Conservation (phyloP, 225 moss, liverwort and hornwort genomes). For the Anthoceros angustus region DNA sequence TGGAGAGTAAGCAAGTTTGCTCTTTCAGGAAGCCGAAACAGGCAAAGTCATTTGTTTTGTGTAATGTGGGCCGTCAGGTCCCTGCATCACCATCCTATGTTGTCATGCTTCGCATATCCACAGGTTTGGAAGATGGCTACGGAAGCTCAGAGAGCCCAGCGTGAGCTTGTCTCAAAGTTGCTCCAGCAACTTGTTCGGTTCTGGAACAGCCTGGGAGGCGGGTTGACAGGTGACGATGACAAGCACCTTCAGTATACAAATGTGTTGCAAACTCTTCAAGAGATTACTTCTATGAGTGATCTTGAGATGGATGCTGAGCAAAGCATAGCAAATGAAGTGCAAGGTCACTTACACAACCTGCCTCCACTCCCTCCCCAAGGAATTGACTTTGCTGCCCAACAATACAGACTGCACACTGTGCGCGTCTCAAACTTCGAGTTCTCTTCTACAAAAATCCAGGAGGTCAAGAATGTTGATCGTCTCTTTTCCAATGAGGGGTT, state of each 20-base stretch:
- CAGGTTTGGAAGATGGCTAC: constrained; percentile 5
- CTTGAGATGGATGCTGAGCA: not conserved
- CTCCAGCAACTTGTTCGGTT: not conserved
- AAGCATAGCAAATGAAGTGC: not conserved
- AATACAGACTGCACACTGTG: not conserved
- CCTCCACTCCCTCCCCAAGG: not conserved
- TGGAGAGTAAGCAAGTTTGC: constrained; percentile 1
- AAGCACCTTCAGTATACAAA: not conserved
- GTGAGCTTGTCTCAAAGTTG: not conserved
- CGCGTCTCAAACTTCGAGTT: not conserved
- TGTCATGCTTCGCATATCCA: not conserved
- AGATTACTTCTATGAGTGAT: not conserved
- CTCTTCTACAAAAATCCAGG: not conserved
- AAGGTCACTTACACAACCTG: not conserved
- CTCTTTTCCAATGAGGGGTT: not conserved
- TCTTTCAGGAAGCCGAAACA: not conserved
- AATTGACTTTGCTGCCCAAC: not conserved
- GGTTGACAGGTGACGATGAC: not conserved
- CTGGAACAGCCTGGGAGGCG: constrained; percentile 3
- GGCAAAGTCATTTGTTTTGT: not conserved
- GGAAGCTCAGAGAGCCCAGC: not conserved
- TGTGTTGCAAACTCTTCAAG: not conserved
- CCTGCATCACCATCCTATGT: not conserved
- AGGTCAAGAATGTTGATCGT: too few relatives aligned
- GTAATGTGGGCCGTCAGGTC: not conserved